Evolutionary conservation across 257 asterid genomes (phyloP), one percentile per base, ranked within the genome.

Genomic region (Forsythia viridissima): DNA sequence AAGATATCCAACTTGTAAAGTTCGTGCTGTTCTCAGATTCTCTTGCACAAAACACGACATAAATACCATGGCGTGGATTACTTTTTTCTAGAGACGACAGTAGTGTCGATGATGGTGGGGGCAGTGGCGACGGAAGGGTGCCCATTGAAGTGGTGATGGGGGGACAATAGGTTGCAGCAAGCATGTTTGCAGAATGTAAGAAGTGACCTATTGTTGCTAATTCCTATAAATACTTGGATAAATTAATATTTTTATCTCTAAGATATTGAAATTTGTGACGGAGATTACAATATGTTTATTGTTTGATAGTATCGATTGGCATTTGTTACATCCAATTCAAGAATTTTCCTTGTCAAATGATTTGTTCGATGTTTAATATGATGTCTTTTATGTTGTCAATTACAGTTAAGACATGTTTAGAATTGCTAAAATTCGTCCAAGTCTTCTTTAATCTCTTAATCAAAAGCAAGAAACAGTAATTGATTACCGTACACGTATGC

Each of bases 1-100:
- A 78, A 2, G 82, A 83, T 37, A 90, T 73, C 89, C 87, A 86
- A 68, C 86, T 90, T 6, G 77, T 68, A 71, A 55, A 46, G 2
- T 65, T 76, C 12, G 13, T 24, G 34, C 46, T 57, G 18, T 48
- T 11, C 0, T 34, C 63, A 0, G 81, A 75, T 44, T 83, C 80
- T 21, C 82, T 82, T 3, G 83, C 80, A 74, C 84, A 85, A 39
- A 88, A 84, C 8, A 79, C 80, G 11, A 83, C 82, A 13, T 81
- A 89, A 59, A 87, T 75, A 6, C 82, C 81, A 38, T 77, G 76
- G 34, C 46, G 46, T 8, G 65, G 66, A 13, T 34, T 8, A 24
- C 70, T 10, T 15, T 73, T 85, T 80, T 52, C 82, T 7, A 66
- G 72, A 18, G 55, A 68, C 3, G 39, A 20, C 13, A 13, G 5